A percentile compares a stretch with the other conserved stretches of the same genome.
These are phyloP conservation scores for Tritrichomonas foetus DNA, from an alignment of 208 protist genomes.

Conservation along the genomic window DNA sequence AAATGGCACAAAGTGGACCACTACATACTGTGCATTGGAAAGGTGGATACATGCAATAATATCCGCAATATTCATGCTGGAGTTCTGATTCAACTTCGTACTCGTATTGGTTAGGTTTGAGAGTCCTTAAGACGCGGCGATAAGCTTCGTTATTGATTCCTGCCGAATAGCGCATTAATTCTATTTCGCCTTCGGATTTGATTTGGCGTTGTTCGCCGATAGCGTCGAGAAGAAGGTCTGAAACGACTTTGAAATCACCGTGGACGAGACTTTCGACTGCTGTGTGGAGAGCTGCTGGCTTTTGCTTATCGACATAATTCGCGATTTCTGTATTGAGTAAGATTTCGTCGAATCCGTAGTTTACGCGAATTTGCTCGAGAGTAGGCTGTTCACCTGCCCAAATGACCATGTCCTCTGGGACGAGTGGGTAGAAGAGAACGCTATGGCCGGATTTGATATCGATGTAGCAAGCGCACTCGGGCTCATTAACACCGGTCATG, in stretches of 20 bases:
- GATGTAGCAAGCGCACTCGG: conserved; percentile 47
- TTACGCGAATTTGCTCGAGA: not conserved
- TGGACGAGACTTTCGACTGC: not conserved
- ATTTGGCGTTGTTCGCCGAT: conserved; percentile 38
- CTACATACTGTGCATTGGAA: conserved; percentile 57
- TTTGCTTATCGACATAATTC: not conserved
- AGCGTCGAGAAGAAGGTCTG: not conserved
- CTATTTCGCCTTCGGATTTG: conserved; percentile 28
- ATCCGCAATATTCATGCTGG: not conserved
- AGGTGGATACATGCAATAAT: not conserved
- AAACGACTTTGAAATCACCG: not conserved
- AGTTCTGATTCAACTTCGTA: conserved; percentile 44
- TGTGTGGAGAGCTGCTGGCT: not conserved
- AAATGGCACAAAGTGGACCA: conserved; percentile 52
- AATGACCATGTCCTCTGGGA: conserved; percentile 45
- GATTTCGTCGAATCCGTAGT: not conserved
- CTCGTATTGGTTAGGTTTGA: not conserved
- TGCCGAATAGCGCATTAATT: not conserved
- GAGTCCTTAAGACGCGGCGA: conserved; percentile 16
- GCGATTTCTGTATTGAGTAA: not conserved
- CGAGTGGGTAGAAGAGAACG: conserved; percentile 49
- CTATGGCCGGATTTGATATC: conserved; percentile 40
- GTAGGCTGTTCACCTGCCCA: conserved; percentile 45
- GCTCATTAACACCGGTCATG: conserved; percentile 51
- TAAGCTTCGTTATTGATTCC: conserved; percentile 32